Evolutionary conservation across 371 early-diverging fungal species (phyloP).

Genomic region (Actinomortierella ambigua): DNA sequence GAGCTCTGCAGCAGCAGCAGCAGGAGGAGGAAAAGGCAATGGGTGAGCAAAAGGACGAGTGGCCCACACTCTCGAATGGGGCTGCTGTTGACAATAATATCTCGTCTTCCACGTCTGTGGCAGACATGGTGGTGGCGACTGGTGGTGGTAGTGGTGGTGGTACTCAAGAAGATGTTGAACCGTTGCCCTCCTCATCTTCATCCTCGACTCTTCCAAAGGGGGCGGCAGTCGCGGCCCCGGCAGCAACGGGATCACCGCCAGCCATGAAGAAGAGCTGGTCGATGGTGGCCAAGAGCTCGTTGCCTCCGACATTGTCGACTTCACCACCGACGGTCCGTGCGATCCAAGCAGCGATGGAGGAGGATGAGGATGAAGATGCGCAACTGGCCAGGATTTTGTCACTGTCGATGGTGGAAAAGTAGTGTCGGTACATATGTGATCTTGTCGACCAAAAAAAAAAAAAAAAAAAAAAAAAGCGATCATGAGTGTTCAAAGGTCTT

Average conservation of each 20-base stretch:
- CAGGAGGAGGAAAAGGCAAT: neutral
- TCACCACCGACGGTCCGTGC: neutral
- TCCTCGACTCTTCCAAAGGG: too few relatives aligned
- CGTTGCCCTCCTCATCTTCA: neutral
- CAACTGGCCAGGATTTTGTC: constrained; percentile 42
- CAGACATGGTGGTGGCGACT: too few relatives aligned
- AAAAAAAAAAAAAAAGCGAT: too few relatives aligned
- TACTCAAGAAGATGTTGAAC: neutral
- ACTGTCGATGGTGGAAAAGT: constrained; percentile 42
- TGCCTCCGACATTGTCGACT: neutral
- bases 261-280: constrained; percentile 35
- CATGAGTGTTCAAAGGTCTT: too few relatives aligned
- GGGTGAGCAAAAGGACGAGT: neutral
- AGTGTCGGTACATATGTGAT: neutral
- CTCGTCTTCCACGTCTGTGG: too few relatives aligned
- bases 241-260: neutral
- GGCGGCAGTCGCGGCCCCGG: too few relatives aligned
- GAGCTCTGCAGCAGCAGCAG: neutral
- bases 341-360: constrained; percentile 16
- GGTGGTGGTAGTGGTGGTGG: constrained; percentile 9
- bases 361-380: constrained; percentile 42
- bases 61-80: constrained; percentile 19
- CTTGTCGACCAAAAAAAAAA: too few relatives aligned
- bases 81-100: too few relatives aligned
- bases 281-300: constrained; percentile 27